Evolutionary conservation across 257 asterid genomes (phyloP), one percentile per base, ranked within the genome.

Genomic region (Capsicum chinense): DNA sequence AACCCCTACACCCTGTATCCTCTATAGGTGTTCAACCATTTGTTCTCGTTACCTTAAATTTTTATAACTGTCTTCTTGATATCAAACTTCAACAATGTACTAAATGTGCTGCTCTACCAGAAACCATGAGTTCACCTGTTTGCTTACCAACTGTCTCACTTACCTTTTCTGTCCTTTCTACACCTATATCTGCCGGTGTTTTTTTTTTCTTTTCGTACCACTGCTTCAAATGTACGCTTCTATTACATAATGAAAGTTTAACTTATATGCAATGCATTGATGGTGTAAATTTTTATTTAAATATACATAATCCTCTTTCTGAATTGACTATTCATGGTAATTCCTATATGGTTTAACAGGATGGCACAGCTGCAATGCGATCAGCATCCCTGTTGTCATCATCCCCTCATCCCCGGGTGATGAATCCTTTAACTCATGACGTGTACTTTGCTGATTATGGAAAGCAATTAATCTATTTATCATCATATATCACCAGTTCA

Each of bases 351-450:
- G 39, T 84, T 26, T 67, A 68, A 39, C 90, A 88, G 93, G 91
- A 76, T 26, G 90, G 74, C 9, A 52, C 60, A 69, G 85, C 84
- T 50, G 60, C 76, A 83, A 73, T 70, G 57, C 16, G 16, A 70
- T 44, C 57, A 44, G 17, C 79, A n/a, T 82, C 56, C 44, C 82
- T 11, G 37, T 78, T 70, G 48, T 83, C 91, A 71, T 82, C 92
- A 68, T 89, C 92, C 15, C 92, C 92, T 62, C 90, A 86, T 9
- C 88, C 86, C 83, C 79, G 92, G 85, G 87, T 85, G 33, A 82
- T 85, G 42, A 87, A 89, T 67, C 94, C 94, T 58, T 13, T 89
- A 26, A 83, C 78, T 47, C 90, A 82, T 64, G 94, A 91, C 68
- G 86, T 81, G 17, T 63, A 56, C 63, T 91, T 91, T 80, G 85